Base-by-base conservation (phyloP, 2,329 filamentous ascomycete genomes). In the Elsinoe ampelina region DNA sequence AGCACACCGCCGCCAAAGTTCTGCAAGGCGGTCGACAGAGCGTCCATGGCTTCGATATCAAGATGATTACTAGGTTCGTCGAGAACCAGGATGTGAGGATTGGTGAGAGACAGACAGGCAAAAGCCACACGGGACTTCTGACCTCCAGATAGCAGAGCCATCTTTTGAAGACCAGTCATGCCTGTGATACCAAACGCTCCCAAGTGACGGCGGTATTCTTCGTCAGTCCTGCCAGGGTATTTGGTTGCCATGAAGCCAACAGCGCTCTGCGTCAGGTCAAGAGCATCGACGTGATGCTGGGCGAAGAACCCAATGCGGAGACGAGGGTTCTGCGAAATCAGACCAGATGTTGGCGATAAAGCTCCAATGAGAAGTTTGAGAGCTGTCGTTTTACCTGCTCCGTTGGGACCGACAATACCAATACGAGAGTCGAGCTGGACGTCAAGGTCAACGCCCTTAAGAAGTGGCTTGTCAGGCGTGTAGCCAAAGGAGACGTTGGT, bases 11-110 rank as follows among this genome's bases (percentile, higher is more conserved):
- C 93, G 74, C 95, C 81, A 75, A 97, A 98, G 62, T 85, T 82
- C 64, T 83, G 80, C 64, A 98, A 77, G 13, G 93, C 93, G 30
- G 86, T 83, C 3, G 89, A 85, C 54, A 98, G 77, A 10, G 93
- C 92, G 71, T 98, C 93, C 93, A 98, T 96, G 62, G 93, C 93
- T 72, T 98, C 93, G 65, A 98, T 97, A 82, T 98, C 93, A 66
- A 98, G 77, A 73, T 98, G 93, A 77, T 98, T 98, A 62, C 89
- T 95, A 70, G 93, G 93, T 73, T 98, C 93, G 80, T 98, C 93
- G 52, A 98, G 87, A 60, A 98, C 92, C 47, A 98, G 80, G 63
- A 98, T 97, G 69, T 98, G 93, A 15, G 93, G 93, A 72, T 97
- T 95, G 50, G 85, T 89, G 62, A 98, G 77, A 0, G 90, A 92